A percentile compares a stretch with the other conserved stretches of the same genome.
These are phyloP conservation scores for Boletus sp. DNA, from an alignment of 1,284 basidiomycete genomes.

Conservation along the genomic window DNA sequence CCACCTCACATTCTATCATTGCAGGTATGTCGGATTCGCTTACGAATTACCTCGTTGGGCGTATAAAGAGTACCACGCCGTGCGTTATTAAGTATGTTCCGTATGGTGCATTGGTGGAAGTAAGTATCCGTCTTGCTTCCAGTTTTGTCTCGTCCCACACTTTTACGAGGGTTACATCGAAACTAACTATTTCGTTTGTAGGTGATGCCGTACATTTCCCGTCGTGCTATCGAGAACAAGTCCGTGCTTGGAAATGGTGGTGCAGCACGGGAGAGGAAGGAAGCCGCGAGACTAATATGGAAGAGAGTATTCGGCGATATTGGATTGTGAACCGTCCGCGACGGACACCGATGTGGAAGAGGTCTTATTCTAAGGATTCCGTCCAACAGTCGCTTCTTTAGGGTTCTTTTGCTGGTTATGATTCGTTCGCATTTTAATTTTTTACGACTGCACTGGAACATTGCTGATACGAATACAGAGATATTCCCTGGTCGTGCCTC, in stretches of 20 bases:
- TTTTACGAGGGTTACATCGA: neutral
- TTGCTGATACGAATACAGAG: neutral
- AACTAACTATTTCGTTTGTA: constrained; percentile 12
- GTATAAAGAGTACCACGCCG: constrained; percentile 55
- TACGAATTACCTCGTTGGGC: constrained; percentile 63
- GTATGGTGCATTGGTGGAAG: constrained; percentile 77
- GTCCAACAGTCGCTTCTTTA: neutral
- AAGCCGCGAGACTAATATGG: constrained; percentile 51
- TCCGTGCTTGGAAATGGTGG: constrained; percentile 53
- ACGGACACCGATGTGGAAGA: neutral
- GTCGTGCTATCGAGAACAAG: constrained; percentile 78
- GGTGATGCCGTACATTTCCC: constrained; percentile 70
- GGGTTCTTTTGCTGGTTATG: neutral
- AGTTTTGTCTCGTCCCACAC: neutral
- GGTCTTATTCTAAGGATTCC: neutral
- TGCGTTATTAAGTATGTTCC: constrained; percentile 84
- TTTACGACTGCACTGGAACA: neutral
- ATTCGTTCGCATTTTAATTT: no score
- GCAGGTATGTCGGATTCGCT: constrained; percentile 84
- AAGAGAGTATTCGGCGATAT: constrained; percentile 39
- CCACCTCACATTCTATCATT: neutral
- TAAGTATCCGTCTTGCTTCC: constrained; percentile 19
- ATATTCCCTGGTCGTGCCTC: neutral
- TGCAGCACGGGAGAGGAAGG: constrained; percentile 50
- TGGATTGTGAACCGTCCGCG: constrained; percentile 19